These are phyloP conservation scores for Isabelozyma gotoi DNA, from an alignment of 805 yeast species.

Conservation along the genomic window DNA sequence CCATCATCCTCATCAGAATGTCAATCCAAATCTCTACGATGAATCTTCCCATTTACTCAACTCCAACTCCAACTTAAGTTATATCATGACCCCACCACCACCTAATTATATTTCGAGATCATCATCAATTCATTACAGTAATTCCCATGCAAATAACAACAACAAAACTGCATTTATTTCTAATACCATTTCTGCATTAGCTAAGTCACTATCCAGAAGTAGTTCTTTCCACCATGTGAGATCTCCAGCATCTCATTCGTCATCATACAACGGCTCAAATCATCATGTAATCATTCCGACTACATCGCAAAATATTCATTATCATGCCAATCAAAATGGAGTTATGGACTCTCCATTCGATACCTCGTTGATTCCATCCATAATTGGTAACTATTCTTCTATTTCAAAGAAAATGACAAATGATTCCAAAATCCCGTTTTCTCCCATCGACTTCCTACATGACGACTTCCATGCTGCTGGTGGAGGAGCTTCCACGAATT, in stretches of 20 bases:
- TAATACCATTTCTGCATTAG: conserved; percentile 16
- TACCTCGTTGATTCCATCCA: conserved; percentile 40
- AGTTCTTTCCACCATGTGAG: conserved; percentile 3
- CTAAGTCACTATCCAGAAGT: conserved; percentile 13
- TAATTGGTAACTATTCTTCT: conserved; percentile 39
- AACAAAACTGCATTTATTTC: conserved; percentile 9
- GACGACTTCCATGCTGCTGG: conserved; percentile 33
- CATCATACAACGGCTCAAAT: conserved; percentile 1
- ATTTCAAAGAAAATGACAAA: conserved; percentile 33
- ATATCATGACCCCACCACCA: conserved; percentile 11
- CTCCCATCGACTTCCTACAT: conserved; percentile 40
- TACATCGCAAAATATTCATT: neutral
- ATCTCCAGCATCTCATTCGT: conserved; percentile 3
- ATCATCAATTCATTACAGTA: neutral
- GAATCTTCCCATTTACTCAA: conserved; percentile 2
- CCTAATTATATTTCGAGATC: conserved; percentile 16
- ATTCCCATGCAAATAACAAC: neutral
- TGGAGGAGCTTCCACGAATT: neutral
- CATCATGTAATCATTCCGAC: neutral
- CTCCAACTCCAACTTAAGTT: neutral
- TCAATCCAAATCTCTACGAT: neutral
- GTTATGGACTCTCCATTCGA: conserved; percentile 8
- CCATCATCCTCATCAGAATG: neutral
- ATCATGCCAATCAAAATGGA: neutral
- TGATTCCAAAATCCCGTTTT: conserved; percentile 38